Evolutionary conservation across 1,284 basidiomycete species (phyloP), one percentile per base, ranked within the genome.

Genomic region (Entoloma clypeatum): DNA sequence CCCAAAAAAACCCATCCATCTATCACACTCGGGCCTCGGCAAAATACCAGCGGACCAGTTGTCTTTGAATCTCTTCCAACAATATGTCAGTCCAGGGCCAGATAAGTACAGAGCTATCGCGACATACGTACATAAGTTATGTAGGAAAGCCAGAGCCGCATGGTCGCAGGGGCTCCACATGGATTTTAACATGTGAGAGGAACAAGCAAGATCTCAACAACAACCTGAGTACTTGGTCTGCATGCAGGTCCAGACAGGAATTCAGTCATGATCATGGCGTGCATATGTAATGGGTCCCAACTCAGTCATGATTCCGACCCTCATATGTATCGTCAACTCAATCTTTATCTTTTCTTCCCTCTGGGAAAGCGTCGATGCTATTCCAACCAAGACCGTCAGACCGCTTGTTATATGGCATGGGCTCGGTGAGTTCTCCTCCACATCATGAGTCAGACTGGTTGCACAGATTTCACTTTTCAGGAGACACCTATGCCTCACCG

Each of bases 341-440:
- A 34, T 49, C 23, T 30, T 28, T 39, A 10, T 13, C 7, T 26
- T 41, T 23, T 36, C 26, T 22, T 9, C 22, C 24, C 39, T 34
- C 14, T 5, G 21, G n/a, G n/a, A n/a, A n/a, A n/a, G n/a, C 30
- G 34, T 42, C 30, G 28, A 44, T 36, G 50, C 53, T 9, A 37
- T 43, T 6, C 36, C 45, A 16, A 24, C 33, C 6, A 36, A 34
- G 2, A 28, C 45, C 3, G 59, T 59, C 19, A 74, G 86, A 23
- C 87, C 92, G 1, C 70, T 97, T 27, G 94, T 96, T 24, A 69
- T 98, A 45, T 98, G 94, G 95, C 95, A 99, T 65, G 95, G 95
- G 5, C 71, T 98, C 30, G 93, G 88, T 67, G 27, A 8, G 60
- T 58, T 23, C 16, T 16, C 23, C 33, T 19, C 23, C n/a, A 26